Base-by-base conservation (phyloP, 305 asterid genomes). In the Caryopteris hybrid region DNA sequence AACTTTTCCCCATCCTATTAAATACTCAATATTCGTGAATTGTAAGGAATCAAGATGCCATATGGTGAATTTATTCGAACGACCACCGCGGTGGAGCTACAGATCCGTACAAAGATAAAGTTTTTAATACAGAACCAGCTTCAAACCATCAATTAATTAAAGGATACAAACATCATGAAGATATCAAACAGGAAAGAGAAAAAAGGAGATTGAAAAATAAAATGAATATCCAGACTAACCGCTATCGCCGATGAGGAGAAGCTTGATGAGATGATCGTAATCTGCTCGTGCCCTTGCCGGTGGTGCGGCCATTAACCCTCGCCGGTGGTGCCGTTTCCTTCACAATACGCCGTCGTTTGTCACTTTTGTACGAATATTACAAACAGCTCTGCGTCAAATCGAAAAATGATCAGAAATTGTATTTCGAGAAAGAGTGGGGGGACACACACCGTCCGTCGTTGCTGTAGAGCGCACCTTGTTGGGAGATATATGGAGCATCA, bases 231-330 rank as follows among this genome's bases (percentile, higher is more conserved):
- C n/a, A n/a, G n/a, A n/a, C n/a, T n/a, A n/a, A 81, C 88, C 88
- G 78, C 88, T 83, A 57, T 83, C 88, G 68, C 88, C 88, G 72
- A 83, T 83, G 78, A 83, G 88, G 61, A 83, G 88, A 77, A 83
- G 84, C 79, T 83, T 83, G 76, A 83, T 79, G 76, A 83, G 85
- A 75, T 79, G 74, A 78, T 83, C 88, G 58, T 83, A 83, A 68
- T 83, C 88, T 23, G 88, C 88, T 53, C 88, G 76, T 47, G 86
- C 88, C 84, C 88, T 83, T 66, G 82, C 78, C 67, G 86, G 86
- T 80, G 85, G 81, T 67, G 88, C 85, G 68, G 88, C 88, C 88
- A 83, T 83, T 76, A 79, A 76, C 79, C 74, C 84, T 80, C 62
- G 77, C 67, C 61, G 77, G 79, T 69, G 81, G 74, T 46, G 67